A percentile compares a stretch with the other conserved stretches of the same genome.
phyloP scores from a whole-genome alignment of 2,329 filamentous ascomycete genomes.

The Madurella mycetomatis region DNA sequence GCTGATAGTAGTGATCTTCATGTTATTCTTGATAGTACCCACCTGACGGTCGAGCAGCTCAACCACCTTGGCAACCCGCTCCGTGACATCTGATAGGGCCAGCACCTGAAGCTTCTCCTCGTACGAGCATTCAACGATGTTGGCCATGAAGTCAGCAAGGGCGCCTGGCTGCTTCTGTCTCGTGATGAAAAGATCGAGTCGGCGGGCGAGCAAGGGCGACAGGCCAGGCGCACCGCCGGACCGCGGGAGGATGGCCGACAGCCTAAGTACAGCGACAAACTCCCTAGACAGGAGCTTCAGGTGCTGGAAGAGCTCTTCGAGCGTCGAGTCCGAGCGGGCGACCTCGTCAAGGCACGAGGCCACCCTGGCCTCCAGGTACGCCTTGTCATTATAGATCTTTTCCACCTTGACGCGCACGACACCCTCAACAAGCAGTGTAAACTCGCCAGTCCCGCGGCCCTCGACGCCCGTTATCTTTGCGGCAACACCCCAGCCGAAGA shows the following conservation, averaged over 20 bases:
- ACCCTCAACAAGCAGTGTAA: constrained; percentile 83
- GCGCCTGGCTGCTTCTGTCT: constrained; percentile 79
- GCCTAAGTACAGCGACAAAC: constrained; percentile 74
- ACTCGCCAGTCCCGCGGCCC: constrained; percentile 68
- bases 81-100: constrained; percentile 72
- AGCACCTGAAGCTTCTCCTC: constrained; percentile 89
- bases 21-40: constrained; percentile 76
- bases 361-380: constrained; percentile 82
- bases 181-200: constrained; percentile 82
- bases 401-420: constrained; percentile 71
- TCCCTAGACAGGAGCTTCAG: constrained; percentile 83
- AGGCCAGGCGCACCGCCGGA: constrained; percentile 60
- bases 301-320: constrained; percentile 68
- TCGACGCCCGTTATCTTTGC: constrained; percentile 76
- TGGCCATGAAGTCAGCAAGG: constrained; percentile 94
- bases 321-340: constrained; percentile 54
- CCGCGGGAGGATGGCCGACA: constrained; percentile 78
- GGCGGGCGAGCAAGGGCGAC: constrained; percentile 78
- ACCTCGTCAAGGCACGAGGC: constrained; percentile 65
- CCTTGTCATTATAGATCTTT: constrained; percentile 68
- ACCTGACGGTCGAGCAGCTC: constrained; percentile 81
- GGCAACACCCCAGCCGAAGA: constrained; percentile 79
- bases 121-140: constrained; percentile 79
- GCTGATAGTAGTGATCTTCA: constrained; percentile 76
- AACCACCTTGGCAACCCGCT: constrained; percentile 74